Conservation (phyloP, 2,329 filamentous ascomycete species). For the Albophoma yamanashiensis region DNA sequence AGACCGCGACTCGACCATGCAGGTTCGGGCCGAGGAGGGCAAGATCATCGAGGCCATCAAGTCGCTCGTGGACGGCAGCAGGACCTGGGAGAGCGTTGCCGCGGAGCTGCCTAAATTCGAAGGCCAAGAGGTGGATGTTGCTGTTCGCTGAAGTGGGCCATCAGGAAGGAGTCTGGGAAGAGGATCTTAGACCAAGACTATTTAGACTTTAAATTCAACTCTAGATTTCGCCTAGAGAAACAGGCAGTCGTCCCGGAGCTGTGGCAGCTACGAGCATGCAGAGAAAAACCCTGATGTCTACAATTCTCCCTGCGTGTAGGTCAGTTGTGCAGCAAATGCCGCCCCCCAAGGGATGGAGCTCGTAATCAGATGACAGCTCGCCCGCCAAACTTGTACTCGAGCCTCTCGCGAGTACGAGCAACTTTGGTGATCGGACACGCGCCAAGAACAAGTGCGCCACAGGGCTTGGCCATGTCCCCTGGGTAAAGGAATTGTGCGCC, state of each 20-base stretch:
- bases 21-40: conserved; percentile 75
- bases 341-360: background rate
- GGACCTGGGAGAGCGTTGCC: conserved; percentile 59
- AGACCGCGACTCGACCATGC: conserved; percentile 82
- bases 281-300: background rate
- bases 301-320: background rate
- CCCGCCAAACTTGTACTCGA: background rate
- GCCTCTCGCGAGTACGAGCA: no score
- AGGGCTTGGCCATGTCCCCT: background rate
- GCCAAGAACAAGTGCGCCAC: no score
- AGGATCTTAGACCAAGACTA: background rate
- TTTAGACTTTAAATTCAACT: background rate
- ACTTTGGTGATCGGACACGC: no score
- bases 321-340: background rate
- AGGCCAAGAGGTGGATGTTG: conserved; percentile 53
- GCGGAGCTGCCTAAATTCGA: conserved; percentile 76
- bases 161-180: background rate
- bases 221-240: background rate
- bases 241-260: background rate
- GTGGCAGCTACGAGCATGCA: background rate
- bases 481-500: background rate
- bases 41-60: conserved; percentile 68
- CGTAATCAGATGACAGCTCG: background rate
- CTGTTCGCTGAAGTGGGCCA: conserved; percentile 15
- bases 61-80: conserved; percentile 35